Evolutionary conservation across 257 asterid genomes (phyloP).

Genomic region (Gynochthodes officinalis): DNA sequence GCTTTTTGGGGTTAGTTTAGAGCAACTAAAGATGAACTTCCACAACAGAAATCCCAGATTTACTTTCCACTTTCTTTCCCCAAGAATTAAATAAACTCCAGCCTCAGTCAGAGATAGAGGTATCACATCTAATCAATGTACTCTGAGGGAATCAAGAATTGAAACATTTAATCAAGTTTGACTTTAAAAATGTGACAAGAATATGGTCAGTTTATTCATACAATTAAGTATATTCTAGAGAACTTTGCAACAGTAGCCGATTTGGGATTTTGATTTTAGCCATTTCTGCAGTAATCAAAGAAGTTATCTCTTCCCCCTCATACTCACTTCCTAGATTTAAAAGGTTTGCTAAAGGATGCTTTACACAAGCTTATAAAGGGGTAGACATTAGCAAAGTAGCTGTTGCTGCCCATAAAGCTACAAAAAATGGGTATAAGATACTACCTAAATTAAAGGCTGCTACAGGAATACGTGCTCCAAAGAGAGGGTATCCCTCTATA

Average conservation of each 20-base stretch:
- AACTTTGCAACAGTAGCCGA: neutral
- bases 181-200: neutral
- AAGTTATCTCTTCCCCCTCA: neutral
- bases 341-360: neutral
- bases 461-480: neutral
- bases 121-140: neutral
- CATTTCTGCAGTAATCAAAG: neutral
- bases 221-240: neutral
- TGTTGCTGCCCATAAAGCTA: neutral
- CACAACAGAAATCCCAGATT: neutral
- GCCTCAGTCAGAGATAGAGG: neutral
- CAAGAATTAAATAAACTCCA: neutral
- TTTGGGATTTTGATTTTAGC: neutral
- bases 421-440: neutral
- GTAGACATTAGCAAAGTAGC: neutral
- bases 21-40: neutral
- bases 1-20: neutral
- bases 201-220: neutral
- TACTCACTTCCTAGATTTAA: neutral
- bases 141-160: neutral
- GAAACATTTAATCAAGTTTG: neutral
- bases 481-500: neutral
- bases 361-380: neutral
- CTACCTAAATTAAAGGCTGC: neutral
- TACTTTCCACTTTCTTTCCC: neutral